A percentile compares a stretch with the other conserved stretches of the same genome.
These are phyloP conservation scores for Fremontodendron californicum DNA, from an alignment of 345 rosid species.

Conservation along the genomic window DNA sequence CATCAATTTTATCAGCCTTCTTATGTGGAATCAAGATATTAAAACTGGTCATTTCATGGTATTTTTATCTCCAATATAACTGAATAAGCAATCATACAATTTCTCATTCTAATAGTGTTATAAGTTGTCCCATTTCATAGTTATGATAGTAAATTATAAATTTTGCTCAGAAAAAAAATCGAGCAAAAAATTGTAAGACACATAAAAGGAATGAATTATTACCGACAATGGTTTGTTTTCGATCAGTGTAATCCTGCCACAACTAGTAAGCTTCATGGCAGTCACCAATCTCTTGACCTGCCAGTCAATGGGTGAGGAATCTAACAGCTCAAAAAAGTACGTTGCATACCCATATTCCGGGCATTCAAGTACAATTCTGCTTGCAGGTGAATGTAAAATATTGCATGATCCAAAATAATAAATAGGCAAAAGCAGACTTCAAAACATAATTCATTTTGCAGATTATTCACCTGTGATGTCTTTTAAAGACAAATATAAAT, in stretches of 20 bases:
- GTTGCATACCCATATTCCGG: conserved; percentile 99
- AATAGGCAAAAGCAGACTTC: not conserved
- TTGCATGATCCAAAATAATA: not conserved
- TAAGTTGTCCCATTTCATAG: not conserved
- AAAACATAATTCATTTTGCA: not conserved
- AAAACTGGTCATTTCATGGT: not conserved
- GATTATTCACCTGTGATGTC: conserved; percentile 63
- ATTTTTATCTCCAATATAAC: not conserved
- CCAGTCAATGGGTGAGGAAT: conserved; percentile 61
- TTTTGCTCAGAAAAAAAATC: no score
- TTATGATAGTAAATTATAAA: not conserved
- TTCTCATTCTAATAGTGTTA: not conserved
- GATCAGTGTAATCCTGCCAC: conserved; percentile 67
- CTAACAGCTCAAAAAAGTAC: conserved; percentile 88
- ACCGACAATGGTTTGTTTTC: conserved; percentile 81
- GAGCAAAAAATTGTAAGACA: not conserved
- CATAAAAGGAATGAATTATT: conserved; percentile 20
- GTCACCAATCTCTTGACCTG: conserved; percentile 83
- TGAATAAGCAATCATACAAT: not conserved
- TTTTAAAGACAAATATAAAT: conserved; percentile 61
- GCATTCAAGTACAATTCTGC: conserved; percentile 90
- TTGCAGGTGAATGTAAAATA: conserved; percentile 17
- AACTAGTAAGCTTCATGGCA: conserved; percentile 80
- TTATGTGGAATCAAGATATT: not conserved
- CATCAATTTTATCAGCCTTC: not conserved